Evolutionary conservation across 139 green algal species (phyloP).

Genomic region (Mychonastes homosphaera): DNA sequence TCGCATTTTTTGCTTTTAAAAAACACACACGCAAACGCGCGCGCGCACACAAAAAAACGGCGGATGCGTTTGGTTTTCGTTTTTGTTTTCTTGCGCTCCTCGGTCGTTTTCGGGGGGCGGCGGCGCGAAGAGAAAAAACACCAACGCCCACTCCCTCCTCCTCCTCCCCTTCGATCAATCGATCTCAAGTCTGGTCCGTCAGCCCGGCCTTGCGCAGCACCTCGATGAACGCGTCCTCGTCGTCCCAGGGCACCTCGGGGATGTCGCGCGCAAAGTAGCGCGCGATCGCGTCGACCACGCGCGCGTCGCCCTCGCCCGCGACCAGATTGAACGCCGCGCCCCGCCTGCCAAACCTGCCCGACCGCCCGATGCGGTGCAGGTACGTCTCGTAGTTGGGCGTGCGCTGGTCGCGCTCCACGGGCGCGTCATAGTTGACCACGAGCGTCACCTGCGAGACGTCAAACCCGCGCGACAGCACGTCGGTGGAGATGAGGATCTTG

Average conservation of each 20-base stretch:
- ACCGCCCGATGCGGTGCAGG: constrained; percentile 93
- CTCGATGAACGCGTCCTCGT: constrained; percentile 73
- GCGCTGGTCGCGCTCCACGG: constrained; percentile 62
- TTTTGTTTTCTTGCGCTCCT: no score
- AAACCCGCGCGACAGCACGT: constrained; percentile 92
- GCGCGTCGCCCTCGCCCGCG: constrained; percentile 32
- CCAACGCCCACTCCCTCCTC: no score
- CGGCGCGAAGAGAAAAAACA: no score
- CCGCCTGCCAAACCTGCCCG: constrained; percentile 90
- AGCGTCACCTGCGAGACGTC: constrained; percentile 94
- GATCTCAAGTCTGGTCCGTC: constrained; percentile 37
- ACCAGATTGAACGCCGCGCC: constrained; percentile 92
- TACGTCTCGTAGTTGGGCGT: constrained; percentile 94
- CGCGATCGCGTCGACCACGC: constrained; percentile 55
- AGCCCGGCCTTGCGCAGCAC: constrained; percentile 77
- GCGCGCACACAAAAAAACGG: no score
- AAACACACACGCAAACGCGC: no score
- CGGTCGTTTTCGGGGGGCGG: no score
- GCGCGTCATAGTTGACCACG: constrained; percentile 97
- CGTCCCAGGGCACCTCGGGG: constrained; percentile 55
- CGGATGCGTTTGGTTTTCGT: no score
- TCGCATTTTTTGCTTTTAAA: no score
- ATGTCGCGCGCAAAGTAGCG: constrained; percentile 82
- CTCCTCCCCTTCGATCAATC: no score
- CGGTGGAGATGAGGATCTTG: constrained; percentile 94